These are phyloP conservation scores for Talaromyces liani DNA, from an alignment of 495 filamentous ascomycete species.

Conservation along the genomic window DNA sequence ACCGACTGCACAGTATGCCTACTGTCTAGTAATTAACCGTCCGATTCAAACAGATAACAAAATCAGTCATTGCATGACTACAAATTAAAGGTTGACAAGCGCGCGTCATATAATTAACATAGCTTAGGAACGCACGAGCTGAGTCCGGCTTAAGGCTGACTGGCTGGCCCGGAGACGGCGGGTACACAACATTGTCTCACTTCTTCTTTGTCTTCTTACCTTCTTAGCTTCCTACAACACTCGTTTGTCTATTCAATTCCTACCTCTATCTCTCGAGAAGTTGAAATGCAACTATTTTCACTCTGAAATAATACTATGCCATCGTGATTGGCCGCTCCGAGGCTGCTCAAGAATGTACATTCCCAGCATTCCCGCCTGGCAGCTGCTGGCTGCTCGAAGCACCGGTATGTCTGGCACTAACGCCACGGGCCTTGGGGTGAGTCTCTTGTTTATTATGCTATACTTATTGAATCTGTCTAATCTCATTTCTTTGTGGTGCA, in stretches of 20 bases:
- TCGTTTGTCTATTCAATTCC: not conserved
- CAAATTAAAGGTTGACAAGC: not conserved
- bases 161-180: not conserved
- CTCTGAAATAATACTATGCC: not conserved
- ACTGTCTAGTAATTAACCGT: no score
- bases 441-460: not conserved
- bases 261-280: not conserved
- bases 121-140: not conserved
- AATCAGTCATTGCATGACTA: not conserved
- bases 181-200: not conserved
- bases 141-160: not conserved
- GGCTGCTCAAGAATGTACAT: conserved; percentile 4
- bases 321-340: not conserved
- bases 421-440: not conserved
- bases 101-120: not conserved
- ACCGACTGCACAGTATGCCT: no score
- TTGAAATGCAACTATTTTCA: not conserved
- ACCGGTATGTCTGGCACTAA: not conserved
- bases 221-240: not conserved
- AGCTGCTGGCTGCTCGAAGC: conserved; percentile 3
- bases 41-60: no score
- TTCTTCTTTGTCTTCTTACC: not conserved
- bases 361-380: not conserved
- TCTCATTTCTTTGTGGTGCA: conserved; percentile 2
- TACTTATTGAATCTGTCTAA: not conserved